phyloP scores from a whole-genome alignment of 768 basidiomycete genomes.

The Amanita polypyramis region DNA sequence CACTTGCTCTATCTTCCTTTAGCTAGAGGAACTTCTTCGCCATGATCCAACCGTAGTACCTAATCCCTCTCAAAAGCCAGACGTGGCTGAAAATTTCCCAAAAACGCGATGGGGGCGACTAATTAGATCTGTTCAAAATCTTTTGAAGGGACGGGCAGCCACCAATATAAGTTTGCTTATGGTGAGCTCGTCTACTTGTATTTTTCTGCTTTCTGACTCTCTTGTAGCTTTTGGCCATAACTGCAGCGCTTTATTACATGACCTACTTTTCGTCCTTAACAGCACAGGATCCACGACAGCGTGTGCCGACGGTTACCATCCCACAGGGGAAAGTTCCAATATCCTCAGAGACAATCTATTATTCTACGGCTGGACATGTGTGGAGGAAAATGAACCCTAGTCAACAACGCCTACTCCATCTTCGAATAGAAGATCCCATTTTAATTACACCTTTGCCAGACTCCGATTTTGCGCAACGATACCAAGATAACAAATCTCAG shows the following conservation, averaged over 20 bases:
- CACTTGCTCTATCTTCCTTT: conserved; percentile 8
- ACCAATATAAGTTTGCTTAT: conserved; percentile 77
- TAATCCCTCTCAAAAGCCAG: conserved; percentile 21
- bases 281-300: conserved; percentile 14
- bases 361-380: conserved; percentile 48
- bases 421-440: conserved; percentile 73
- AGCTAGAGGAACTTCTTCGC: conserved; percentile 80
- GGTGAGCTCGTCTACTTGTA: conserved; percentile 28
- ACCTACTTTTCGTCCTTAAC: conserved; percentile 42
- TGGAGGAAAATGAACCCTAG: conserved; percentile 75
- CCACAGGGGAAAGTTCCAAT: conserved; percentile 1
- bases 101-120: conserved; percentile 35
- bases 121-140: conserved; percentile 27
- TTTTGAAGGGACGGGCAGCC: conserved; percentile 55
- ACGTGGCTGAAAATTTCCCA: conserved; percentile 24
- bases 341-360: conserved; percentile 13
- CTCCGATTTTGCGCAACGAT: conserved; percentile 13
- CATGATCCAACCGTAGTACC: conserved; percentile 55
- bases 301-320: conserved; percentile 4
- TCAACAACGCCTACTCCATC: conserved; percentile 54
- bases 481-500: conserved; percentile 16
- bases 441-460: conserved; percentile 57
- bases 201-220: conserved; percentile 7
- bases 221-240: conserved; percentile 63
- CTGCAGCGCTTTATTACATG: conserved; percentile 63